Evolutionary conservation across 2,329 filamentous ascomycete genomes (phyloP).

Genomic region (Aspergillus tubingensis): DNA sequence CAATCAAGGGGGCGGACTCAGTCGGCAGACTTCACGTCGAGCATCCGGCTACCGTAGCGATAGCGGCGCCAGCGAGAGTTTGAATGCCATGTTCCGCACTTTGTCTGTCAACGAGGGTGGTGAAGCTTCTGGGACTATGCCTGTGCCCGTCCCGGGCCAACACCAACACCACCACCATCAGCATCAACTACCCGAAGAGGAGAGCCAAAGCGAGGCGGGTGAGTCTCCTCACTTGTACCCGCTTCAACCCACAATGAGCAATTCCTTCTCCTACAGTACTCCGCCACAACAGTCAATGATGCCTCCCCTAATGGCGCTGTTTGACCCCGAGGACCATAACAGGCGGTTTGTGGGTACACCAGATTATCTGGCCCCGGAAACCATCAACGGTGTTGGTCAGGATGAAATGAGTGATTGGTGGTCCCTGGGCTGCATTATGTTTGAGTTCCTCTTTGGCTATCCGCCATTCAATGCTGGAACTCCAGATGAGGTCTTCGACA

Average conservation of each 20-base stretch:
- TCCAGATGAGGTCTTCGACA: slow-evolving; percentile 93
- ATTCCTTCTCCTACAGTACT: slow-evolving; percentile 42
- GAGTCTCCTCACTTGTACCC: slow-evolving; percentile 75
- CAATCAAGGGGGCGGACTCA: slow-evolving; percentile 56
- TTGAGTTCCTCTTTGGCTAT: slow-evolving; percentile 90
- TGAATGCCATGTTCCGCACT: slow-evolving; percentile 78
- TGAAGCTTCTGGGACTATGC: slow-evolving; percentile 46
- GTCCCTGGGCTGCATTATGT: slow-evolving; percentile 98
- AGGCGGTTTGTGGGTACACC: slow-evolving; percentile 94
- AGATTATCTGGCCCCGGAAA: slow-evolving; percentile 95
- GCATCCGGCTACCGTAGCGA: slow-evolving; percentile 86
- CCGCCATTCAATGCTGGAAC: slow-evolving; percentile 91
- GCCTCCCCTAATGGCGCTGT: slow-evolving; percentile 89
- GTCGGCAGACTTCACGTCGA: slow-evolving; percentile 64
- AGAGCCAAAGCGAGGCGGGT: slow-evolving; percentile 68
- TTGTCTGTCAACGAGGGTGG: slow-evolving; percentile 70
- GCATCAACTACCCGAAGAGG: slow-evolving; percentile 66
- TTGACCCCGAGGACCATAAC: slow-evolving; percentile 91
- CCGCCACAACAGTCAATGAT: slow-evolving; percentile 71
- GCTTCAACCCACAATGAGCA: slow-evolving; percentile 62
- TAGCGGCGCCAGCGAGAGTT: slow-evolving; percentile 82
- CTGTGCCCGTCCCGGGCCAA: slow-evolving; percentile 33
- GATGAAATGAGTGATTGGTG: slow-evolving; percentile 99
- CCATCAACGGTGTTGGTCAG: slow-evolving; percentile 90
- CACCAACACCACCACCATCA: slow-evolving; percentile 26